Evolutionary conservation across 495 filamentous ascomycete species (phyloP), one percentile per base, ranked within the genome.

Genomic region (Neurospora sp.): DNA sequence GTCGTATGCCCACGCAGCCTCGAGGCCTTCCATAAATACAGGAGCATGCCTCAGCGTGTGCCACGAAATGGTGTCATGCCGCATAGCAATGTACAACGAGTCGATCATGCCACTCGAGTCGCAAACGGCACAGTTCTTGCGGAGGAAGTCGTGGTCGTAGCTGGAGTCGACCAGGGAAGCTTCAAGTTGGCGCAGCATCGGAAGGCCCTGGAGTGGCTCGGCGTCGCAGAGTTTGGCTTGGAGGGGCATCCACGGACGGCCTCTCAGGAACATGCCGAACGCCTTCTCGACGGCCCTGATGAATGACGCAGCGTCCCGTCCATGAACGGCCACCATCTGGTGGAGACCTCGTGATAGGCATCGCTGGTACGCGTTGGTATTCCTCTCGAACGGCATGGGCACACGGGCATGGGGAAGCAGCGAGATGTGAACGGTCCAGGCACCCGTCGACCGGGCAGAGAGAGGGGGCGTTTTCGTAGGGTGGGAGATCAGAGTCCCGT

Each of bases 381-480:
- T 86, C 78, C 87, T 85, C 81, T 89, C 87, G 78, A 89, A 89
- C 9, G 87, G 87, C 76, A 89, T 87, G 41, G 86, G 84, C 73
- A 86, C 84, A 62, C 77, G 79, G 18, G 81, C 82, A 72, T 83
- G 84, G 12, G 87, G 87, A 1, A 88, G 82, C 37, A 88, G 83
- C 27, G 86, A 87, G 48, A 88, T 82, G 75, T 88, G 87, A 35
- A 88, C 86, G 7, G 87, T 88, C 87, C 87, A 88, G 11, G 84
- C 78, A 46, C 81, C 75, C 69, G 76, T 79, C 72, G 76, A 73
- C 41, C 74, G 74, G 38, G 74, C 72, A 74, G 74, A 73, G 31
- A 71, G 69, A 42, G 77, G 75, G 6, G 70, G 31, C 3, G 71
- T 70, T 39, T 37, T 77, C 74, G 73, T 70, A 16, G 71, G 40